Evolutionary conservation across 805 yeast species (phyloP).

Genomic region (Starmerella potacharoeniae): DNA sequence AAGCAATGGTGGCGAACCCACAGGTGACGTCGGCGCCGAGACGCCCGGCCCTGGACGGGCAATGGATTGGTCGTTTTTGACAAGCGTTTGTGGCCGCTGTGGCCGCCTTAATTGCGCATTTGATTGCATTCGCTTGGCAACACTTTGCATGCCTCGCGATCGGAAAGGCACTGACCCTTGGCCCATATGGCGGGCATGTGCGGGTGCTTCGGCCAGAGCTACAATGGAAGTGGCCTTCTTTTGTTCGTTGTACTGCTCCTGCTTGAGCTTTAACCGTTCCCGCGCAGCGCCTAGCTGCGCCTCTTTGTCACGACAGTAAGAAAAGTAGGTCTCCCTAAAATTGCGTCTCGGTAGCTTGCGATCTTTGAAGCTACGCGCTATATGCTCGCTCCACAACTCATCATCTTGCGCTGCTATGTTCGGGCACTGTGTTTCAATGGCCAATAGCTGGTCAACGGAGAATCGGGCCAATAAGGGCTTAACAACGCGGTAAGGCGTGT

Average conservation of each 20-base stretch:
- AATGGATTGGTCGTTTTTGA: not conserved
- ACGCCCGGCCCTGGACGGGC: not conserved
- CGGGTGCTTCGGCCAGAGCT: constrained; percentile 17
- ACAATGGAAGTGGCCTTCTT: constrained; percentile 22
- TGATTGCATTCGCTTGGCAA: constrained; percentile 17
- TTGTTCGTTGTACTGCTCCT: constrained; percentile 23
- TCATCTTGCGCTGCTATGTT: constrained; percentile 26
- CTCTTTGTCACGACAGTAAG: constrained; percentile 31
- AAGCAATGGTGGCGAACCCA: not conserved
- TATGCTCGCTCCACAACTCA: constrained; percentile 28
- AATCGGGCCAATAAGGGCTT: constrained; percentile 29
- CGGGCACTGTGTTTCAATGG: constrained; percentile 26
- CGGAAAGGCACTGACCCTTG: constrained; percentile 5
- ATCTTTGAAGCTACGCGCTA: constrained; percentile 28
- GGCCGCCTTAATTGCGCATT: constrained; percentile 5
- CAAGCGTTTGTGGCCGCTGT: not conserved
- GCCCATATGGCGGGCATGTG: not conserved
- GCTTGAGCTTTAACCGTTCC: constrained; percentile 26
- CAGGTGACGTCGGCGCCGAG: not conserved
- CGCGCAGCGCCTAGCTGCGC: constrained; percentile 38
- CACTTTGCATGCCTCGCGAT: constrained; percentile 22
- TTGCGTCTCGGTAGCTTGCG: constrained; percentile 24
- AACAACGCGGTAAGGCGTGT: constrained; percentile 29
- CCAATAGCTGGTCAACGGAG: constrained; percentile 28
- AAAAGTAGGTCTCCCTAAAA: constrained; percentile 24